Percentiles rank a stretch among this genome's conserved stretches.
These are phyloP conservation scores for Gnomoniopsis sp. DNA, from an alignment of 2,329 filamentous ascomycete genomes.

Conservation along the genomic window DNA sequence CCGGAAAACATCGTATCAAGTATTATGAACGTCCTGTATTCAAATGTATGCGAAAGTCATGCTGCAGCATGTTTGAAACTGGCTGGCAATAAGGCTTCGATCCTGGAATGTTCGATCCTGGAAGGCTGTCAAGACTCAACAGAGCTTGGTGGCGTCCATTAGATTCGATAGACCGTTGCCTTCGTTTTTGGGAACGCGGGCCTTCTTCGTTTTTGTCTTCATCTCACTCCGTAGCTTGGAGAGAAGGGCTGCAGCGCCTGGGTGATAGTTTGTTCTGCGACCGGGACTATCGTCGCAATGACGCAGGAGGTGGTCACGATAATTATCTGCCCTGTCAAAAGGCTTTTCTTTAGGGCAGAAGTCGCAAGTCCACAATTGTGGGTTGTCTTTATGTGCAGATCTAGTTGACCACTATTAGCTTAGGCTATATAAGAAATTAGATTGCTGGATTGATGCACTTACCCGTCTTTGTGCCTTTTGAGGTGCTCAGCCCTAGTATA, in stretches of 20 bases:
- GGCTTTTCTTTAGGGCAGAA: constrained; percentile 15
- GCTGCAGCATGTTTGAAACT: no score
- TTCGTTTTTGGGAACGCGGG: no score
- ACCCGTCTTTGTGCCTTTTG: constrained; percentile 17
- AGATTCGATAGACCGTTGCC: no score
- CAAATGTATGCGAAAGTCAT: no score
- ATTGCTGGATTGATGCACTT: background rate
- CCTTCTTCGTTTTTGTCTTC: constrained; percentile 15
- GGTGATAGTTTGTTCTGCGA: constrained; percentile 12
- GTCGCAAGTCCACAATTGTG: constrained; percentile 12
- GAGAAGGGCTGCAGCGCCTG: constrained; percentile 10
- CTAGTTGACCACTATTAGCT: background rate
- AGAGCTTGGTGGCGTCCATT: no score
- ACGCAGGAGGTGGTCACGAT: constrained; percentile 14
- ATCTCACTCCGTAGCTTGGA: constrained; percentile 16
- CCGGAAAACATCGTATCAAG: no score
- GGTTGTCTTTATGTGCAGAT: constrained; percentile 11
- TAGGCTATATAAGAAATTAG: no score
- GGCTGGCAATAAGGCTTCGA: no score
- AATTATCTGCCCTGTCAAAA: constrained; percentile 15
- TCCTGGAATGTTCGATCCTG: no score
- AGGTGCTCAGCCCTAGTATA: constrained; percentile 16
- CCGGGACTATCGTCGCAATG: constrained; percentile 13
- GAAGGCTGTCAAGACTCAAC: no score
- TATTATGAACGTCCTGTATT: no score